phyloP scores from a whole-genome alignment of 352 stramenopile genomes.

The Plasmopara viticola region DNA sequence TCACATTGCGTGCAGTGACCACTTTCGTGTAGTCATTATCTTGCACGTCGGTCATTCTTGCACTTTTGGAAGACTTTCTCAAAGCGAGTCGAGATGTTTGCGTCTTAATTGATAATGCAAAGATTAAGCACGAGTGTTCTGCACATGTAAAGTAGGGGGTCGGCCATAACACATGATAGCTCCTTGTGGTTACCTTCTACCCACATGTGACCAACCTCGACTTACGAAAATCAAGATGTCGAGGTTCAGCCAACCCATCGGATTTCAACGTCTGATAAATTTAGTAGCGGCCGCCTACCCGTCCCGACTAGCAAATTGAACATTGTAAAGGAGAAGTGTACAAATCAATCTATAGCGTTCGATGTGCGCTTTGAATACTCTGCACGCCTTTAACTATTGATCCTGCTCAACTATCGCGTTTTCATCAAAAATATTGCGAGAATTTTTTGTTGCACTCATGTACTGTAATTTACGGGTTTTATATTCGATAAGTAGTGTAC shows the following conservation, averaged over 20 bases:
- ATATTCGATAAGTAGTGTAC: too few relatives aligned
- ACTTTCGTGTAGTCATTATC: slow-evolving; percentile 31
- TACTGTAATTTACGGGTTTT: too few relatives aligned
- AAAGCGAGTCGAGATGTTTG: background rate
- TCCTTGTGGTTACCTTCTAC: slow-evolving; percentile 1
- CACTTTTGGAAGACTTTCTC: background rate
- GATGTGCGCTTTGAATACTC: too few relatives aligned
- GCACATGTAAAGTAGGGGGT: background rate
- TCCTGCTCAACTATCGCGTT: too few relatives aligned
- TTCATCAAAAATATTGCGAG: too few relatives aligned
- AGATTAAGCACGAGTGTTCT: slow-evolving; percentile 4
- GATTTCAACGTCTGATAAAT: too few relatives aligned
- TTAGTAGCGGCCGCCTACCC: too few relatives aligned
- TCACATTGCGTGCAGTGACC: slow-evolving; percentile 35
- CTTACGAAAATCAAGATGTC: slow-evolving; percentile 21
- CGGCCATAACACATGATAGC: background rate
- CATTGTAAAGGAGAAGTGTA: too few relatives aligned
- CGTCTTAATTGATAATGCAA: slow-evolving; percentile 19
- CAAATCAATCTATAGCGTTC: too few relatives aligned
- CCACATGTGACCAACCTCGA: slow-evolving; percentile 4
- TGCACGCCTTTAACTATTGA: too few relatives aligned
- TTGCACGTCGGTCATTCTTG: slow-evolving; percentile 18
- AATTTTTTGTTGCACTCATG: too few relatives aligned
- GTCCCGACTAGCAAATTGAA: too few relatives aligned
- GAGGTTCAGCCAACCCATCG: slow-evolving; percentile 9